Conservation (phyloP, 257 asterid species). For the Osmanthus fragrans region DNA sequence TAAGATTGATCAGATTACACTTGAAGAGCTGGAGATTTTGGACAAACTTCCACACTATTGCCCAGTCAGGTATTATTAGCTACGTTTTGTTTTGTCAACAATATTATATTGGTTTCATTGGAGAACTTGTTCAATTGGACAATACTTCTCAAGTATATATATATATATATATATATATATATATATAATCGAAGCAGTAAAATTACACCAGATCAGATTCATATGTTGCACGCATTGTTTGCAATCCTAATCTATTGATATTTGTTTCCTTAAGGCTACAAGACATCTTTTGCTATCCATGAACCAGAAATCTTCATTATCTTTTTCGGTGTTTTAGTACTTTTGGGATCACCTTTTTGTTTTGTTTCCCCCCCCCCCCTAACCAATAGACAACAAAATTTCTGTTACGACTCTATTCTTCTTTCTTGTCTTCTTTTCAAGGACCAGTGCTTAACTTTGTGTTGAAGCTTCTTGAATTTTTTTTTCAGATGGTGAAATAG, state of each 20-base stretch:
- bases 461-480: no score
- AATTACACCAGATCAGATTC: not conserved
- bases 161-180: no score
- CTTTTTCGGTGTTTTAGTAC: no score
- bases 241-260: not conserved
- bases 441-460: not conserved
- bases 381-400: not conserved
- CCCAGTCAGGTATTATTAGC: slow-evolving; percentile 71
- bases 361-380: not conserved
- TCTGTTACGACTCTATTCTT: not conserved
- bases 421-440: not conserved
- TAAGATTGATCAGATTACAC: slow-evolving; percentile 95
- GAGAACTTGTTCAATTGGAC: not conserved
- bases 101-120: not conserved
- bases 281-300: no score
- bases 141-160: not conserved
- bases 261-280: not conserved
- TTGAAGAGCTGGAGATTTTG: slow-evolving; percentile 95
- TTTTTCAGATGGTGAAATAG: no score
- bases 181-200: not conserved
- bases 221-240: not conserved
- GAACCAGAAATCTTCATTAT: not conserved
- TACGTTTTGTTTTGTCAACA: not conserved
- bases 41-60: slow-evolving; percentile 98
- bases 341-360: not conserved